Conservation (phyloP, 2,329 filamentous ascomycete species). For the Xylariaceae sp. region DNA sequence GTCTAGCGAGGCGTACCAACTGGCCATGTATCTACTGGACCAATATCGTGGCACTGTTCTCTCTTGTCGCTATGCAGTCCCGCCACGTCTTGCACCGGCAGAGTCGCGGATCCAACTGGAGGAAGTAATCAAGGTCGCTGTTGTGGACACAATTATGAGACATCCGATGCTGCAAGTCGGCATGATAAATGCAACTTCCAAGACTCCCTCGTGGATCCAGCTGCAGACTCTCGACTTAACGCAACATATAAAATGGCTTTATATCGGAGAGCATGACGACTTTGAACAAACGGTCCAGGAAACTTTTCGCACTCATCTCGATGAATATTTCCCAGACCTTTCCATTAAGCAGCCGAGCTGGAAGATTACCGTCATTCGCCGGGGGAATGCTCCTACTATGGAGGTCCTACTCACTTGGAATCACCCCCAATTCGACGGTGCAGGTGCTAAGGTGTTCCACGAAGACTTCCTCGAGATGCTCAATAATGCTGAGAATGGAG, state of each 20-base stretch:
- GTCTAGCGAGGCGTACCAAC: slow-evolving; percentile 27
- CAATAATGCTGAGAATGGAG: slow-evolving; percentile 29
- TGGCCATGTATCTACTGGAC: slow-evolving; percentile 27
- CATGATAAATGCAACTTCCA: slow-evolving; percentile 20
- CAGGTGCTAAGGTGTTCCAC: slow-evolving; percentile 30
- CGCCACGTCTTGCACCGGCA: slow-evolving; percentile 10
- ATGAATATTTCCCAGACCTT: slow-evolving; percentile 14
- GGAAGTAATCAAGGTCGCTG: slow-evolving; percentile 17
- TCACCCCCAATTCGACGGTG: slow-evolving; percentile 25
- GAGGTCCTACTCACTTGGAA: slow-evolving; percentile 31
- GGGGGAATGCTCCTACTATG: not conserved
- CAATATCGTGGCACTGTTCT: slow-evolving; percentile 26
- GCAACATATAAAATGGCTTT: slow-evolving; percentile 26
- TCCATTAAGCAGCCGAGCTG: slow-evolving; percentile 20
- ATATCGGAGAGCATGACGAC: slow-evolving; percentile 1
- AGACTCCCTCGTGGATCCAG: slow-evolving; percentile 19
- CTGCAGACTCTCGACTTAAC: slow-evolving; percentile 24
- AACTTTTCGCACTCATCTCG: slow-evolving; percentile 16
- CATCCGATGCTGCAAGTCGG: slow-evolving; percentile 27
- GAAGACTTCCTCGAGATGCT: slow-evolving; percentile 33
- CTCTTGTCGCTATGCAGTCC: slow-evolving; percentile 25
- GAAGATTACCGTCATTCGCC: slow-evolving; percentile 21
- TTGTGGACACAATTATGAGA: slow-evolving; percentile 16
- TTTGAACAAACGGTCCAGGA: slow-evolving; percentile 12
- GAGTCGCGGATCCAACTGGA: slow-evolving; percentile 8